phyloP scores from a whole-genome alignment of 495 filamentous ascomycete species.

The Hypoxylon intermedium region DNA sequence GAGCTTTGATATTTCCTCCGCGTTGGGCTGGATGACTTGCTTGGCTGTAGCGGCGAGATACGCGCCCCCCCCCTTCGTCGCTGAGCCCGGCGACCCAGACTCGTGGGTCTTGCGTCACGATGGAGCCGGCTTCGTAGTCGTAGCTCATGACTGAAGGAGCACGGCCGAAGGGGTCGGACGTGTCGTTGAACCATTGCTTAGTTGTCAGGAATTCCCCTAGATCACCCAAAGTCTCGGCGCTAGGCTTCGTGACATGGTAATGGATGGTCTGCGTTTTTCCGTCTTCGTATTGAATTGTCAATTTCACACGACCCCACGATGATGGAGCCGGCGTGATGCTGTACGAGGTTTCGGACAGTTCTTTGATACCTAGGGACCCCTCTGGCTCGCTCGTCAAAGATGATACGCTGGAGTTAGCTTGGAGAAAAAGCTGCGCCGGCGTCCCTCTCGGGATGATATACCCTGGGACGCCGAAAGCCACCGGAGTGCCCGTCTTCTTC shows the following conservation, averaged over 20 bases:
- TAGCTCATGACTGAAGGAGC: constrained; percentile 59
- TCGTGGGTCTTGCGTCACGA: constrained; percentile 56
- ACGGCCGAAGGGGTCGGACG: constrained; percentile 56
- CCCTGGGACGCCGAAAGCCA: constrained; percentile 56
- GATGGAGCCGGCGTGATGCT: constrained; percentile 42
- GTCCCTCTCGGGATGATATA: constrained; percentile 56
- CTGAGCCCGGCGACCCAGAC: constrained; percentile 62
- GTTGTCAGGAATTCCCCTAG: constrained; percentile 50
- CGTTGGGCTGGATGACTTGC: constrained; percentile 52
- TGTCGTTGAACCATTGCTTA: constrained; percentile 53
- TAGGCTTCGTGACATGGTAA: constrained; percentile 57
- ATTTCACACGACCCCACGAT: constrained; percentile 50
- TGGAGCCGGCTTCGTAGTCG: constrained; percentile 48
- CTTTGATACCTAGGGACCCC: constrained; percentile 31
- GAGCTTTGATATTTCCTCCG: constrained; percentile 53
- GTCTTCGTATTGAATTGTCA: constrained; percentile 51
- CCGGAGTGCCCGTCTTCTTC: constrained; percentile 46
- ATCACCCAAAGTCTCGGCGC: constrained; percentile 44
- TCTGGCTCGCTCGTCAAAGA: constrained; percentile 37
- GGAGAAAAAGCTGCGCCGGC: constrained; percentile 49
- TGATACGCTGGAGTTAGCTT: constrained; percentile 36
- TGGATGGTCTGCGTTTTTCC: constrained; percentile 55
- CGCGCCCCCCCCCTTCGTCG: constrained; percentile 60
- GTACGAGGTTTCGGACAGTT: constrained; percentile 22
- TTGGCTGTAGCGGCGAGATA: constrained; percentile 58